Evolutionary conservation across 2,329 filamentous ascomycete genomes (phyloP), one percentile per base, ranked within the genome.

Genomic region (Apiospora saccharicola): DNA sequence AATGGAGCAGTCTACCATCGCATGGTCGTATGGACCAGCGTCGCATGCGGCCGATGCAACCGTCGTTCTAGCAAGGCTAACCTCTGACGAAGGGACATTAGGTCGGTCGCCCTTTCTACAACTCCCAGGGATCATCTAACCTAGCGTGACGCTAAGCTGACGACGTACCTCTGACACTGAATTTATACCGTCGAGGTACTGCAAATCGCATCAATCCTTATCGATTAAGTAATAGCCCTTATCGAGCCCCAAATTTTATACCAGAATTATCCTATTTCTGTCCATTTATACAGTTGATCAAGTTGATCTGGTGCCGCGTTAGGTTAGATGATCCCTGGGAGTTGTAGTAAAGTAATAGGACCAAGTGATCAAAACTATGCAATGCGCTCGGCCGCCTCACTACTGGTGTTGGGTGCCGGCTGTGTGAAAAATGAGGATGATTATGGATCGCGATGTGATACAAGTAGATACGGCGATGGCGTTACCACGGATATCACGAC

Each of bases 311-410:
- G n/a, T n/a, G n/a, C n/a, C n/a, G n/a, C n/a, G n/a, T n/a, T n/a
- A n/a, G n/a, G n/a, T n/a, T n/a, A n/a, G n/a, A n/a, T n/a, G n/a
- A n/a, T n/a, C n/a, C n/a, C n/a, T n/a, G n/a, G n/a, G n/a, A n/a
- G n/a, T n/a, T n/a, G n/a, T n/a, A 34, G 57, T 41, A 64, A 37
- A 34, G 51, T 22, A 57, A 14, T 30, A 57, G 26, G 26, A 16
- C 24, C 24, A 57, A 57, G 7, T 16, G 24, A 57, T 57, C 51
- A 57, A 57, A 57, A 57, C 51, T 57, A 41, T 64, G 19, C 57
- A 37, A 41, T 64, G 57, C 57, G 57, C 57, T 64, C 57, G 57
- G 57, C 22, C 57, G 34, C 57, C 57, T 64, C 57, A 37, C 57
- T 61, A 30, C 53, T 34, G 51, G 26, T 61, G 19, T 30, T 34